Evolutionary conservation across 2,329 filamentous ascomycete species (phyloP).

Genomic region (Tricladium varicosporioides): DNA sequence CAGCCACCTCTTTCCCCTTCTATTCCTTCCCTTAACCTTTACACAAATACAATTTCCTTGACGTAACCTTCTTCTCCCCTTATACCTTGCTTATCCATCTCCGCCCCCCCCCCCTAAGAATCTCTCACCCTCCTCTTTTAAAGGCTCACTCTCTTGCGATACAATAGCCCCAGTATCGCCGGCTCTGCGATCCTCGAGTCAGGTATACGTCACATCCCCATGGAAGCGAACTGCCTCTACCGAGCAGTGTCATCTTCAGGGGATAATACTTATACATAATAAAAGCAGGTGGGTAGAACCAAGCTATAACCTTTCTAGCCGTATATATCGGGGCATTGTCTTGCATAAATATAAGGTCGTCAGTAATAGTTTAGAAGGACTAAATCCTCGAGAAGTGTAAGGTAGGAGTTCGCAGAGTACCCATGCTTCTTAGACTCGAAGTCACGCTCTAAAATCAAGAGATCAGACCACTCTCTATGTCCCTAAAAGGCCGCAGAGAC

Average conservation of each 20-base stretch:
- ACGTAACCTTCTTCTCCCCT: not conserved
- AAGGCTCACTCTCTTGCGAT: not conserved
- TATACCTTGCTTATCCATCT: not conserved
- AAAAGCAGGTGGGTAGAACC: not conserved
- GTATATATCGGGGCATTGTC: too few species aligned
- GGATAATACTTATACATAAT: not conserved
- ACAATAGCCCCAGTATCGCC: not conserved
- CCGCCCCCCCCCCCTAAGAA: not conserved
- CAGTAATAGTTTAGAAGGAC: not conserved
- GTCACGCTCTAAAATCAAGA: constrained; percentile 3
- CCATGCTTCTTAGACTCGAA: constrained; percentile 2
- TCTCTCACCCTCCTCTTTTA: not conserved
- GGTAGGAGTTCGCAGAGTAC: constrained; percentile 3
- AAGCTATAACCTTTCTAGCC: too few species aligned
- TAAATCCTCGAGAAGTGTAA: constrained; percentile 2
- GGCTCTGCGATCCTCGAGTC: not conserved
- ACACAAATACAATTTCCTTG: not conserved
- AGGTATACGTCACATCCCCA: not conserved
- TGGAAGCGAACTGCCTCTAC: not conserved
- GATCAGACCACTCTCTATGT: not conserved
- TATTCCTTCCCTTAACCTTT: not conserved
- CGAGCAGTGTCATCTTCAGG: not conserved
- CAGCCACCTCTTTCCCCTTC: not conserved
- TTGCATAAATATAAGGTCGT: constrained; percentile 15
- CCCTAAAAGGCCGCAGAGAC: constrained; percentile 7